Evolutionary conservation across 2,329 filamentous ascomycete species (phyloP), one percentile per base, ranked within the genome.

Genomic region (Pseudogymnoascus sp.): DNA sequence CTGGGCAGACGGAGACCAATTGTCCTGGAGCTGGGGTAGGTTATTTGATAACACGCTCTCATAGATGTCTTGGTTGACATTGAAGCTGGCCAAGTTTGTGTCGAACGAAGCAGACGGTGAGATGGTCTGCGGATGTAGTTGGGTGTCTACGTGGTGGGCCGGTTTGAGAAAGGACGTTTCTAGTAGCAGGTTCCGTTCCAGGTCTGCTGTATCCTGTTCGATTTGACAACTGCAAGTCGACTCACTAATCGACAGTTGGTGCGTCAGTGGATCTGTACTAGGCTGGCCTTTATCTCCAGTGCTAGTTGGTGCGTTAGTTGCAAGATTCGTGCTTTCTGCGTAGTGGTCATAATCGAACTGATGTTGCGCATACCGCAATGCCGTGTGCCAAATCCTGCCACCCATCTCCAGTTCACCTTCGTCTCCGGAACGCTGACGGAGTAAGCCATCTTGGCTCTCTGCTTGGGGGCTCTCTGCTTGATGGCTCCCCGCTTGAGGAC

Each of bases 1-100:
- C 2, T 60, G 39, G 0, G 65, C 12, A 1, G 73, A 73, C 3
- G 72, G 74, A 42, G 61, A 67, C 73, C 72, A 76, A 41, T 70
- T 64, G 22, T 71, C 69, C 14, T 69, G 67, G 30, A 67, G 62
- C 30, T 61, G 66, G 14, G 58, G 62, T 49, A 65, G 60, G 39
- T 68, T 64, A 19, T 61, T 62, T 25, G 65, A 62, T 16, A 63
- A 65, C 19, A 68, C 58, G 3, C 64, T 55, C 19, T 67, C 64
- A 14, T 64, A 64, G 7, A 66, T 60, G 42, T 62, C 16, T 41
- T 41, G 38, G 38, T 41, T 41, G 38, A 41, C 38, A 41, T 41
- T 41, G 38, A 41, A 45, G 12, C 61, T 61, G 33, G 59, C 61
- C 36, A 65, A 63, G 35, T 39, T 60, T 36, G 14, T 36, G 28